Evolutionary conservation across 805 yeast species (phyloP).

Genomic region (Torulaspora indica): DNA sequence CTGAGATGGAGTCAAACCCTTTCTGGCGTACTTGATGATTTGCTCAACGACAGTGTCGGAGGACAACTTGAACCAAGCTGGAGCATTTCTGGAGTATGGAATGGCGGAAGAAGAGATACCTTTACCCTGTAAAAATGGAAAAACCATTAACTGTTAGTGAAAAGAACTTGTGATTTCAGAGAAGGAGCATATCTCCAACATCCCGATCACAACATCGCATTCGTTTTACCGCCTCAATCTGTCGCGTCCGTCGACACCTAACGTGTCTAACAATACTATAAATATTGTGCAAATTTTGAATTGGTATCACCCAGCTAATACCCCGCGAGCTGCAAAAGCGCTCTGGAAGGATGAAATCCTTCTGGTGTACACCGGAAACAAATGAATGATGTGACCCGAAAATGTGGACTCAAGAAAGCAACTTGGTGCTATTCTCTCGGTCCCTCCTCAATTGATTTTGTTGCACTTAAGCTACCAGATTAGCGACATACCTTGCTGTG

Average conservation of each 20-base stretch:
- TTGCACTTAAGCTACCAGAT: conserved; percentile 2
- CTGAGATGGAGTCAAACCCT: conserved; percentile 99
- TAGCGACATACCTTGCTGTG: conserved; percentile 86
- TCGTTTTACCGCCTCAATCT: conserved; percentile 1
- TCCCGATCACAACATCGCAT: conserved; percentile 5
- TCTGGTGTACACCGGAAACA: conserved; percentile 30
- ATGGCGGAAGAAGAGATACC: conserved; percentile 98
- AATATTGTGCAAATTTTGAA: conserved; percentile 5
- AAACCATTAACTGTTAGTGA: conserved; percentile 13
- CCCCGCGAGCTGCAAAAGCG: conserved; percentile 20
- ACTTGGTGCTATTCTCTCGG: neutral
- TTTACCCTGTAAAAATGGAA: conserved; percentile 65
- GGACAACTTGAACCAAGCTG: conserved; percentile 98
- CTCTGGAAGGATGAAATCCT: conserved; percentile 9
- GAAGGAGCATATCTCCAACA: neutral
- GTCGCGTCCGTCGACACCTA: neutral
- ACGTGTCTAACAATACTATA: neutral
- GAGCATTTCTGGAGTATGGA: conserved; percentile 98
- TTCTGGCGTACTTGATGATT: conserved; percentile 98
- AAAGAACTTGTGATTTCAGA: conserved; percentile 1
- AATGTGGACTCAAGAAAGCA: conserved; percentile 7
- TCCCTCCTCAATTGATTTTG: neutral
- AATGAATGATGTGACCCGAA: conserved; percentile 25
- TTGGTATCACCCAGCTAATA: conserved; percentile 38
- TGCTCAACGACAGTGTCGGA: conserved; percentile 96